Conservation (phyloP, 2,329 filamentous ascomycete species). For the Lasiodiplodia theobromae region DNA sequence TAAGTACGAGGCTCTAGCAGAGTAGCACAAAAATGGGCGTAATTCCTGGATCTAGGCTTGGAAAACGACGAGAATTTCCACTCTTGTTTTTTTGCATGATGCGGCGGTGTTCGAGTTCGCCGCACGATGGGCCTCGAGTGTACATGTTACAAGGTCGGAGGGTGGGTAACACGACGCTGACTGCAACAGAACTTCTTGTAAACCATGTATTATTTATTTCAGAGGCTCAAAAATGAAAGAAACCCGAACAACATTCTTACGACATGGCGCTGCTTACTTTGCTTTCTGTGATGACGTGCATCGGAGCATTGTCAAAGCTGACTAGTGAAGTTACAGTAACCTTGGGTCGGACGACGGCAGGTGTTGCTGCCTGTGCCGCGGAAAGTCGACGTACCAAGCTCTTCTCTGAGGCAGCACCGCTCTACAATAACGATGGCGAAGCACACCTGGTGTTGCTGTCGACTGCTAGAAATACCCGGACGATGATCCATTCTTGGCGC, state of each 20-base stretch:
- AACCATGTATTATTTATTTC: constrained; percentile 26
- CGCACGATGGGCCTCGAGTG: not conserved
- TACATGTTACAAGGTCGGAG: constrained; percentile 2
- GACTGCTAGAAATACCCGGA: not conserved
- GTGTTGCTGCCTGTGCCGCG: not conserved
- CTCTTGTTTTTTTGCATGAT: constrained; percentile 15
- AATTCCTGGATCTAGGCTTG: not conserved
- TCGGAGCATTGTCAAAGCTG: not conserved
- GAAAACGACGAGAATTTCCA: constrained; percentile 1
- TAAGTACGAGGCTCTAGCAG: not conserved
- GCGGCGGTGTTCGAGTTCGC: not conserved
- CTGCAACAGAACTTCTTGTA: constrained; percentile 24
- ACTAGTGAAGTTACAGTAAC: not conserved
- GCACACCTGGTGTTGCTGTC: not conserved
- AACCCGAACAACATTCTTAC: constrained; percentile 10
- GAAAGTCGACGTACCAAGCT: not conserved
- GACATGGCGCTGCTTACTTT: not conserved
- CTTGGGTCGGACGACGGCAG: not conserved
- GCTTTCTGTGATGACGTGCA: not conserved
- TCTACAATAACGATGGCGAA: not conserved
- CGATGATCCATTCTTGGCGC: constrained; percentile 9
- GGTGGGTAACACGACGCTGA: constrained; percentile 14
- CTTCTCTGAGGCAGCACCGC: not conserved
- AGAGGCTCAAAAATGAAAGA: constrained; percentile 6
- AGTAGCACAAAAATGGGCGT: not conserved